Evolutionary conservation across 257 asterid species (phyloP).

Genomic region (Rauvolfia tetraphylla): DNA sequence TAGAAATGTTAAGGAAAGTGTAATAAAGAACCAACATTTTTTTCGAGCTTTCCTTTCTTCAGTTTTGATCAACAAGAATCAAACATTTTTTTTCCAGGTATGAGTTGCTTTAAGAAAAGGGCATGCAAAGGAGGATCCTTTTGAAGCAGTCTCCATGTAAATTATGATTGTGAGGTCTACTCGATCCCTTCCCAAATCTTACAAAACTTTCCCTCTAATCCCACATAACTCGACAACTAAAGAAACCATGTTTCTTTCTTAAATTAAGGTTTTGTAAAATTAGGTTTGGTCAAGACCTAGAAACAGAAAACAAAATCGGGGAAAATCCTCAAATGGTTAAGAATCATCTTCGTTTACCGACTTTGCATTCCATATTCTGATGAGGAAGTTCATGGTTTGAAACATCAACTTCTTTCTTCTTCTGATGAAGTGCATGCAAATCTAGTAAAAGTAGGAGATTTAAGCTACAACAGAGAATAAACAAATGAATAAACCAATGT

Average conservation of each 20-base stretch:
- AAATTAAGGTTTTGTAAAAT: too few relatives aligned
- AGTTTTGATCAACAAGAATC: background rate
- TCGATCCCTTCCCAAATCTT: background rate
- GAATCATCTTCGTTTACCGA: too few relatives aligned
- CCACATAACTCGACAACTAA: background rate
- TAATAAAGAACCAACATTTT: constrained; percentile 7
- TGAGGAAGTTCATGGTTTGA: too few relatives aligned
- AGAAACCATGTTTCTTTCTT: background rate
- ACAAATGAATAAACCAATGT: background rate
- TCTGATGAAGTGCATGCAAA: background rate
- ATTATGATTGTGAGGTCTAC: constrained; percentile 11
- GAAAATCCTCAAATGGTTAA: background rate
- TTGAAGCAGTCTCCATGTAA: background rate
- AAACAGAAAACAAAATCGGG: background rate
- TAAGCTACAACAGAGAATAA: background rate
- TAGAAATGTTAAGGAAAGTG: constrained; percentile 12
- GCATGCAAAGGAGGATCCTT: constrained; percentile 7
- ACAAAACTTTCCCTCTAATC: background rate
- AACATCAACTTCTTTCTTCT: background rate
- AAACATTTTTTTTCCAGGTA: background rate
- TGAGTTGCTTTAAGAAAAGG: constrained; percentile 2
- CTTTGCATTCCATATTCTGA: too few relatives aligned
- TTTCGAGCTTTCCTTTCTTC: background rate
- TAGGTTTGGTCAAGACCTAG: background rate
- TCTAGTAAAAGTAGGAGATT: background rate